These are phyloP conservation scores for Glebionis coronaria DNA, from an alignment of 129 eudicot genomes.

Conservation along the genomic window DNA sequence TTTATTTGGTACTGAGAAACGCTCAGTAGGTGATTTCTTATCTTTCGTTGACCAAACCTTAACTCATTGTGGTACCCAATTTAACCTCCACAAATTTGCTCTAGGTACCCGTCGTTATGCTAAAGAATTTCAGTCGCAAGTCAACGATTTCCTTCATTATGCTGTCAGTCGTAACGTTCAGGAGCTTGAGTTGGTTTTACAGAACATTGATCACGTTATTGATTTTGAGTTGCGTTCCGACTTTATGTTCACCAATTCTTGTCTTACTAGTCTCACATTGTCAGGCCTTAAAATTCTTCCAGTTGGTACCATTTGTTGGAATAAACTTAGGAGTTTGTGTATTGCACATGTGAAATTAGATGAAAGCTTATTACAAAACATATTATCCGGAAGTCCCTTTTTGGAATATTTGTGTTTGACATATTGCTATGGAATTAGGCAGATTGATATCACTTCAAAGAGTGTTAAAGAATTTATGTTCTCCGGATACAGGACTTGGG, in stretches of 20 bases:
- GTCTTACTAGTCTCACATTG: slow-evolving; percentile 20
- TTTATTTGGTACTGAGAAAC: too few relatives aligned
- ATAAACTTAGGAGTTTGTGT: slow-evolving; percentile 14
- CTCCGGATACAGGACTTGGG: background rate
- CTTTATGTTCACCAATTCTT: slow-evolving; percentile 5
- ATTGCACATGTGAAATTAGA: background rate
- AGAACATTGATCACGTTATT: background rate
- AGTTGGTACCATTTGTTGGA: slow-evolving; percentile 6
- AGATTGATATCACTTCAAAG: slow-evolving; percentile 12
- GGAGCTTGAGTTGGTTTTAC: background rate
- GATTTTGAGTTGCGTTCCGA: background rate
- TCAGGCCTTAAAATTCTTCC: slow-evolving; percentile 11
- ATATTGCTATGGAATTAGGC: slow-evolving; percentile 13
- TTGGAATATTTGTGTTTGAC: slow-evolving; percentile 18
- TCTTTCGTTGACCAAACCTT: slow-evolving; percentile 24
- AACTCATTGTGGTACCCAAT: slow-evolving; percentile 15
- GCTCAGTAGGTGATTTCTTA: too few relatives aligned
- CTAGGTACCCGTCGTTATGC: background rate
- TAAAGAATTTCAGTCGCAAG: background rate
- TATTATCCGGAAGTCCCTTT: slow-evolving; percentile 21
- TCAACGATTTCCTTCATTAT: slow-evolving; percentile 15
- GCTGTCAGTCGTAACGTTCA: slow-evolving; percentile 11
- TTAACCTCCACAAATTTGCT: slow-evolving; percentile 2
- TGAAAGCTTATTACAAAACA: slow-evolving; percentile 9
- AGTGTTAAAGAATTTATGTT: slow-evolving; percentile 24